Conservation (phyloP, 2,329 filamentous ascomycete species). For the Fusarium sp. region DNA sequence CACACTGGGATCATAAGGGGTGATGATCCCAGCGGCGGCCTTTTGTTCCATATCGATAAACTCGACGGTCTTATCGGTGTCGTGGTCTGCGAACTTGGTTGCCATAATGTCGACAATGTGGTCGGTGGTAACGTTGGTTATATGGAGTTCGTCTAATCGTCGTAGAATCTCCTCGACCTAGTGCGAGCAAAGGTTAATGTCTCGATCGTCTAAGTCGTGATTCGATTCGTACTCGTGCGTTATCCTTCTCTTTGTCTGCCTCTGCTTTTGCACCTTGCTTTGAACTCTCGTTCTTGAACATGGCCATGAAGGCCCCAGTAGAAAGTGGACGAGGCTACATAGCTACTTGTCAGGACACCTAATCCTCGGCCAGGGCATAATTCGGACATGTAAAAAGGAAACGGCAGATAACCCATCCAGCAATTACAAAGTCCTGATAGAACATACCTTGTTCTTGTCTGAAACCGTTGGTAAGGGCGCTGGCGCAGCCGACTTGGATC, state of each 20-base stretch:
- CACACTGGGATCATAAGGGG: conserved; percentile 76
- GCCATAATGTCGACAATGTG: conserved; percentile 66
- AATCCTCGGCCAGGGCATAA: not conserved
- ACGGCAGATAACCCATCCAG: not conserved
- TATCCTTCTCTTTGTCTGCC: conserved; percentile 61
- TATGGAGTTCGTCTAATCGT: conserved; percentile 56
- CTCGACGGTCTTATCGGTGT: conserved; percentile 79
- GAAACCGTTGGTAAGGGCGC: conserved; percentile 51
- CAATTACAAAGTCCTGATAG: not conserved
- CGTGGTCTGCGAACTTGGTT: conserved; percentile 72
- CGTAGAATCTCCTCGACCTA: conserved; percentile 57
- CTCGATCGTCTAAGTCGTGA: not conserved
- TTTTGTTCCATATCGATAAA: conserved; percentile 83
- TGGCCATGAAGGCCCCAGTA: conserved; percentile 68
- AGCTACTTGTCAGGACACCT: conserved; percentile 22
- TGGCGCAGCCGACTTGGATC: conserved; percentile 67
- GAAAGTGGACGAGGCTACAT: conserved; percentile 63
- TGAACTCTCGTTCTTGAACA: conserved; percentile 71
- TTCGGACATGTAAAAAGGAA: not conserved
- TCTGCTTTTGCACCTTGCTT: conserved; percentile 59
- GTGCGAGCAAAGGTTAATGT: conserved; percentile 26
- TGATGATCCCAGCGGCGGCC: conserved; percentile 81
- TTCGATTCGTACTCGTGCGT: conserved; percentile 50
- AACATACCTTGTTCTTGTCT: conserved; percentile 60
- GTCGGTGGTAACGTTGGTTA: conserved; percentile 66